Conservation (phyloP, 495 filamentous ascomycete genomes). For the Aspergillus ellipticus region DNA sequence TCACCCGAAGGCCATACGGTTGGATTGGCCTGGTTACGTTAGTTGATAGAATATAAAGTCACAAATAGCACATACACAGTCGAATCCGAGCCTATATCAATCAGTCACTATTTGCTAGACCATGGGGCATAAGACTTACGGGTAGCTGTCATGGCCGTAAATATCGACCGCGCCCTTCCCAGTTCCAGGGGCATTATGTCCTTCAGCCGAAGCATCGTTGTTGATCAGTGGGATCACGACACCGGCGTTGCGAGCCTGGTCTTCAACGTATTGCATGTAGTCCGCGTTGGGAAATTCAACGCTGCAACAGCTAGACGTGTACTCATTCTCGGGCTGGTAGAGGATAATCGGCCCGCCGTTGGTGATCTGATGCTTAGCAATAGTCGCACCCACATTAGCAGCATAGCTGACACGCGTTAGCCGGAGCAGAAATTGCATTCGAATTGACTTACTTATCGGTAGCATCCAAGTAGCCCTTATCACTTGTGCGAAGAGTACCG, state of each 20-base stretch:
- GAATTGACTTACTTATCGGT: conserved; percentile 51
- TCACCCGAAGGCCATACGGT: conserved; percentile 44
- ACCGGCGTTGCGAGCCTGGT: conserved; percentile 63
- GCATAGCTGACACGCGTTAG: conserved; percentile 25
- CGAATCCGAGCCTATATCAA: conserved; percentile 49
- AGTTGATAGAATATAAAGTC: not conserved
- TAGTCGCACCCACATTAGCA: conserved; percentile 51
- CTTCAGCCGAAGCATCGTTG: conserved; percentile 62
- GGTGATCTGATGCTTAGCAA: conserved; percentile 73
- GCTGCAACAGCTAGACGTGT: conserved; percentile 45
- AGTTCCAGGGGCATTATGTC: conserved; percentile 63
- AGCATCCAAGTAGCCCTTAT: conserved; percentile 58
- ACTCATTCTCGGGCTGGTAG: conserved; percentile 78
- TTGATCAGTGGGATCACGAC: conserved; percentile 72
- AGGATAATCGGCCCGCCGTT: conserved; percentile 76
- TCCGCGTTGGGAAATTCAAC: conserved; percentile 50
- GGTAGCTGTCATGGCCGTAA: conserved; percentile 74
- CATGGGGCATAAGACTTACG: conserved; percentile 25
- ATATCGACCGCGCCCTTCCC: conserved; percentile 66
- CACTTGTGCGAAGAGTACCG: conserved; percentile 56
- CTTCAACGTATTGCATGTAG: conserved; percentile 69
- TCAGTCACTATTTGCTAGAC: conserved; percentile 3
- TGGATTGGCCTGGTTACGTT: conserved; percentile 37
- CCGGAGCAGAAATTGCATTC: too few species aligned
- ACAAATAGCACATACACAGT: conserved; percentile 40